Evolutionary conservation across 2,329 filamentous ascomycete species (phyloP).

Genomic region (Trichocomaceae sp.): DNA sequence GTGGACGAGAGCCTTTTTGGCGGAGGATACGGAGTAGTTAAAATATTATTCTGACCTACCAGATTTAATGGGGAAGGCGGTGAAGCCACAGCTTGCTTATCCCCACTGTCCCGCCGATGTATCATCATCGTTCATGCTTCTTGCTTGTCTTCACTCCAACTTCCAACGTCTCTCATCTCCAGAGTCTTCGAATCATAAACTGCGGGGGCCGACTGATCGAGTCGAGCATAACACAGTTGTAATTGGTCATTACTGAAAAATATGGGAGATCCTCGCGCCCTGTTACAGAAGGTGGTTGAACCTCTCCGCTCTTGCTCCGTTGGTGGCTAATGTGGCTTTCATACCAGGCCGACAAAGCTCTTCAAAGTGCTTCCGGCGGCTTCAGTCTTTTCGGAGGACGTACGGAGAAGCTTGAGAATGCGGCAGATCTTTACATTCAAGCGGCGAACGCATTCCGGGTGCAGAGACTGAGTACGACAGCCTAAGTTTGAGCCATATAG

Average conservation of each 20-base stretch:
- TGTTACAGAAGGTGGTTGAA: conserved; percentile 65
- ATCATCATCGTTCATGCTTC: background rate
- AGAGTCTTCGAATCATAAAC: background rate
- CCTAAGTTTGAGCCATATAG: background rate
- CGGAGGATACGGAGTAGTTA: background rate
- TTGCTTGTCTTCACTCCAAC: background rate
- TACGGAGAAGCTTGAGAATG: conserved; percentile 82
- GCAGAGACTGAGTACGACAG: conserved; percentile 63
- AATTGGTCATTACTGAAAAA: conserved; percentile 15
- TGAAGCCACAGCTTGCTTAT: background rate
- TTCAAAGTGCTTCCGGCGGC: conserved; percentile 65
- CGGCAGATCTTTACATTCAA: conserved; percentile 78
- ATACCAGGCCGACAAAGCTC: conserved; percentile 75
- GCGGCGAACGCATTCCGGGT: conserved; percentile 89
- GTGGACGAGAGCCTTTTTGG: background rate
- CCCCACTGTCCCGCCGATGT: background rate
- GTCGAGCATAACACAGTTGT: background rate
- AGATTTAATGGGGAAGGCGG: background rate
- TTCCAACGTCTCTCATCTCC: background rate
- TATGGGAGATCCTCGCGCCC: conserved; percentile 71
- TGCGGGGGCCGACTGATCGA: background rate
- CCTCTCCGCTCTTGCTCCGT: conserved; percentile 21
- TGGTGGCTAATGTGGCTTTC: conserved; percentile 17
- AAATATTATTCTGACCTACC: background rate
- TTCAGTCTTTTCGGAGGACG: conserved; percentile 86